These are phyloP conservation scores for Pelargonium fulgidum DNA, from an alignment of 441 rosid species.

Conservation along the genomic window DNA sequence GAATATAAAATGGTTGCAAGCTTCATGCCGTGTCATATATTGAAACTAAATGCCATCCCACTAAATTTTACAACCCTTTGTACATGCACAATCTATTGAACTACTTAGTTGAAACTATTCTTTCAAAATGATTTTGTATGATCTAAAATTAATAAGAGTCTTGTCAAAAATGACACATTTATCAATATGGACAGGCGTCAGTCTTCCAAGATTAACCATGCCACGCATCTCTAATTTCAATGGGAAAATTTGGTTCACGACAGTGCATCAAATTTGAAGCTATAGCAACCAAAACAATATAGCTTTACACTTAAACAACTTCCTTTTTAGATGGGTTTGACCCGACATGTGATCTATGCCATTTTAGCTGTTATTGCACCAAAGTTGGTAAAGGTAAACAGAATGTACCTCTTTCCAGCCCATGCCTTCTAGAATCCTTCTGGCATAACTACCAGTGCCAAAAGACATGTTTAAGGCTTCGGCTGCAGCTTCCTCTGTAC, in stretches of 20 bases:
- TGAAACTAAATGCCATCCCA: not conserved
- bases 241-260: not conserved
- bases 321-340: no score
- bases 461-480: conserved; percentile 63
- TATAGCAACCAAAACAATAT: no score
- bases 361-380: no score
- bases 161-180: not conserved
- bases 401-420: conserved; percentile 83
- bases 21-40: conserved; percentile 1
- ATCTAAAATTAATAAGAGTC: not conserved
- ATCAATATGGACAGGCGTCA: not conserved
- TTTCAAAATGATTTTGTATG: not conserved
- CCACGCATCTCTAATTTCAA: not conserved
- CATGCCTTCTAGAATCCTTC: conserved; percentile 72
- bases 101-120: not conserved
- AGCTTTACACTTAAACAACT: no score
- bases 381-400: not conserved
- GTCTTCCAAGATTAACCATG: not conserved
- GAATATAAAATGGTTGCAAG: not conserved
- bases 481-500: conserved; percentile 52
- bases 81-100: not conserved
- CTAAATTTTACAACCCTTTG: not conserved
- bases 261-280: no score
- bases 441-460: conserved; percentile 75
- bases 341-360: no score